phyloP scores from a whole-genome alignment of 257 asterid genomes.

The Petunia secreta region DNA sequence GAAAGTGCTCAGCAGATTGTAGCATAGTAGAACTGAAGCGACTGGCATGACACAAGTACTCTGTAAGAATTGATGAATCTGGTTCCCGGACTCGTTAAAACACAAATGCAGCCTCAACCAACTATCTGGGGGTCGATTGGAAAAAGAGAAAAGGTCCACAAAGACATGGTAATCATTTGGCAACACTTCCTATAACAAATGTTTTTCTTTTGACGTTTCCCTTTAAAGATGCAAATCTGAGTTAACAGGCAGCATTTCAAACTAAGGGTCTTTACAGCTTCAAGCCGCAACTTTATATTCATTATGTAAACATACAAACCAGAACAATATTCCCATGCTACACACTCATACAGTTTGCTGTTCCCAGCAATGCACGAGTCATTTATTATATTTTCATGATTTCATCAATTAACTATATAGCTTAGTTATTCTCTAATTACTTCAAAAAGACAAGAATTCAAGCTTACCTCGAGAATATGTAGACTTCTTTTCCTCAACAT shows the following conservation, averaged over 20 bases:
- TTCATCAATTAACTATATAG: background rate
- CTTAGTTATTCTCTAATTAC: background rate
- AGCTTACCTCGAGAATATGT: conserved; percentile 80
- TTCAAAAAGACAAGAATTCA: background rate
- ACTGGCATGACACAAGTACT: background rate
- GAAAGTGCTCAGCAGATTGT: background rate
- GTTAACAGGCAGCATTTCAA: background rate
- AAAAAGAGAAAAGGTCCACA: background rate
- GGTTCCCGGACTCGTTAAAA: background rate
- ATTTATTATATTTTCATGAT: background rate
- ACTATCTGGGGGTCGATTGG: background rate
- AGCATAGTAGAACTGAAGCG: background rate
- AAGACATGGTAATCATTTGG: background rate
- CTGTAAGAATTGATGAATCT: background rate
- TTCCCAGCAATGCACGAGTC: background rate
- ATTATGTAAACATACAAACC: background rate
- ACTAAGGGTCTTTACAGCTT: background rate
- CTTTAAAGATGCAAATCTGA: conserved; percentile 1
- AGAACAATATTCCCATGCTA: background rate
- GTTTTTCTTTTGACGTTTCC: background rate
- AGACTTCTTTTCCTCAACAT: conserved; percentile 89
- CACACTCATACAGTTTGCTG: conserved; percentile 1
- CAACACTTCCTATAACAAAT: background rate
- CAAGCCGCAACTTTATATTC: background rate
- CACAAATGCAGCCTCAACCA: background rate